Percentiles rank a stretch among this genome's conserved stretches.
These are phyloP conservation scores for Coniferiporia sulphurascens DNA, from an alignment of 1,284 basidiomycete genomes.

Conservation along the genomic window DNA sequence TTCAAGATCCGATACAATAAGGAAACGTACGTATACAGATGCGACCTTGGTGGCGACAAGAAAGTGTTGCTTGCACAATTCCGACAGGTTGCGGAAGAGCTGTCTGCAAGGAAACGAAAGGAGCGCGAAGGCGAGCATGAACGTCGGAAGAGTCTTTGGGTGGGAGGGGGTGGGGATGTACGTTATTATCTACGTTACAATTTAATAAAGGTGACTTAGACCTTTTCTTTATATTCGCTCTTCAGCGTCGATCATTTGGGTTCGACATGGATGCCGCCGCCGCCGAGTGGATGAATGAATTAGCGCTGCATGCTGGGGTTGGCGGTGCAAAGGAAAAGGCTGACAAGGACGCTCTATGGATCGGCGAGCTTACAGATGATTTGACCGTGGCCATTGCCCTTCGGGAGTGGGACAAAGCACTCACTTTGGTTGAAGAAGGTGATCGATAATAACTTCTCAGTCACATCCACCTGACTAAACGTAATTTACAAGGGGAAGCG, in stretches of 20 bases:
- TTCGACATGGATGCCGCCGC: slow-evolving; percentile 35
- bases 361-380: slow-evolving; percentile 88
- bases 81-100: slow-evolving; percentile 88
- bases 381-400: slow-evolving; percentile 89
- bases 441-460: slow-evolving; percentile 13
- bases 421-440: slow-evolving; percentile 82
- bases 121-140: slow-evolving; percentile 91
- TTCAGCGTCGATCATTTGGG: slow-evolving; percentile 24
- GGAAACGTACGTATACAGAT: slow-evolving; percentile 91
- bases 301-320: slow-evolving; percentile 53
- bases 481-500: slow-evolving; percentile 46
- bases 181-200: slow-evolving; percentile 25
- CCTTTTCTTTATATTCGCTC: not conserved
- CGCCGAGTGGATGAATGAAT: slow-evolving; percentile 70
- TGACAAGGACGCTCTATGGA: slow-evolving; percentile 78
- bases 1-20: slow-evolving; percentile 94
- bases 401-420: slow-evolving; percentile 85
- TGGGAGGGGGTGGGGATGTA: slow-evolving; percentile 50
- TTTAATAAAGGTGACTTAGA: not conserved
- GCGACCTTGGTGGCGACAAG: slow-evolving; percentile 80
- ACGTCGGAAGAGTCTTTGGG: slow-evolving; percentile 77
- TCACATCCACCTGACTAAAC: not conserved
- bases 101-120: slow-evolving; percentile 82
- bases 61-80: slow-evolving; percentile 82
- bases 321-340: slow-evolving; percentile 60